Percentiles rank a stretch among this genome's conserved stretches.
phyloP scores from a whole-genome alignment of 768 basidiomycete species.

The Podaxis mareebaensis region DNA sequence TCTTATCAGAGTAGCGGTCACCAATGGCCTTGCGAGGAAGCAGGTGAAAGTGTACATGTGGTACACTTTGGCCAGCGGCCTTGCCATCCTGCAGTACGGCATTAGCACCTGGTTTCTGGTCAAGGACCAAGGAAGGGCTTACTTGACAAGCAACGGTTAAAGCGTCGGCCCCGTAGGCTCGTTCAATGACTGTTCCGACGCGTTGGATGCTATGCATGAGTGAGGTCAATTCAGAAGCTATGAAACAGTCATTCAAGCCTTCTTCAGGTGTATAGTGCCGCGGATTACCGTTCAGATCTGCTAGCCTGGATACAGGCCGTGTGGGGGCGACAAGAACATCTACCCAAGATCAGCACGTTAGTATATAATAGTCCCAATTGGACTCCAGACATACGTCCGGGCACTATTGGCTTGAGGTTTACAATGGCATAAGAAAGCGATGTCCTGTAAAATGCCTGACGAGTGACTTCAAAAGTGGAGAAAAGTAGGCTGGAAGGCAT shows the following conservation, averaged over 20 bases:
- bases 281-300: conserved; percentile 50
- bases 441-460: conserved; percentile 72
- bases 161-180: conserved; percentile 77
- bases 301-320: conserved; percentile 53
- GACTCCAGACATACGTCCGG: conserved; percentile 71
- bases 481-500: conserved; percentile 53
- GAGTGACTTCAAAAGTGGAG: conserved; percentile 78
- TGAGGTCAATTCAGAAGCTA: conserved; percentile 70
- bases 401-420: conserved; percentile 92
- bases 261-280: background rate
- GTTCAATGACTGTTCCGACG: conserved; percentile 80
- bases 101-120: background rate
- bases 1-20: conserved; percentile 62
- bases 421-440: conserved; percentile 82
- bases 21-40: conserved; percentile 76
- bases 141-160: conserved; percentile 93
- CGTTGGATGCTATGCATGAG: conserved; percentile 79
- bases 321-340: conserved; percentile 66
- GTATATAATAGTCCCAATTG: background rate
- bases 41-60: conserved; percentile 96
- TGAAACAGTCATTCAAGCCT: conserved; percentile 10
- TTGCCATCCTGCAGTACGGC: conserved; percentile 67
- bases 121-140: background rate
- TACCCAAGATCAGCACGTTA: conserved; percentile 23
- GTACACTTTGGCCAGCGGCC: conserved; percentile 77